Base-by-base conservation (phyloP, 306 rosid species). In the Luffa aegyptiaca region DNA sequence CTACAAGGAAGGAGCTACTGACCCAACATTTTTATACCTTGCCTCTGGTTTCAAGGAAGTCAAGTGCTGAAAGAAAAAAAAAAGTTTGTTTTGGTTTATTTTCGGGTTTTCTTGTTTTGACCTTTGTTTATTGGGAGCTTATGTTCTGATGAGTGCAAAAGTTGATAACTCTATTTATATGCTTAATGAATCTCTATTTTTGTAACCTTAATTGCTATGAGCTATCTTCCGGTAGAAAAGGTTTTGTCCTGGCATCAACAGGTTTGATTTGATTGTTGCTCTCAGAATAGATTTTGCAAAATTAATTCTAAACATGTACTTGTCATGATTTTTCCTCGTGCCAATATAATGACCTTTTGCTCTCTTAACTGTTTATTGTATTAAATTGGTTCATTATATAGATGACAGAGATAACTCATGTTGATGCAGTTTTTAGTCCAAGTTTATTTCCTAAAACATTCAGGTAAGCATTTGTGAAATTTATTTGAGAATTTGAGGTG, bases 1-100 rank as follows among this genome's bases (percentile, higher is more conserved):
- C 88, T 95, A 95, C 88, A 93, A 87, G 88, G 97, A 95, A 5
- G 99, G 97, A 53, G 96, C 93, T 1, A 78, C 97, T 2, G 92
- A 95, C 85, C 97, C 99, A 49, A 95, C 97, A 45, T 95, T 95
- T 68, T 71, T 95, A 78, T 93, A 95, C 88, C 76, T 95, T 64
- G 89, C 86, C 11, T 79, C 81, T 45, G 97, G 92, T 8, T 88
- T 93, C 89, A 95, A 88, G 96, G 99, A 95, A 84, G 77, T 95
- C 88, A 95, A 95, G 91, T 95, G 99, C 82, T 95, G 69, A 82
- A 81, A 33, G 31, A 42, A 7, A 49, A 5, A 11, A 10, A 26
- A 26, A 26, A 26, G 1, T 75, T 75, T 35, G 64, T 52, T 52
- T 75, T 52, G 35, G 63, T 75, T 75, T 52, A 35, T 52, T 51